Evolutionary conservation across 805 yeast genomes (phyloP), one percentile per base, ranked within the genome.

Genomic region (Candida ficus): DNA sequence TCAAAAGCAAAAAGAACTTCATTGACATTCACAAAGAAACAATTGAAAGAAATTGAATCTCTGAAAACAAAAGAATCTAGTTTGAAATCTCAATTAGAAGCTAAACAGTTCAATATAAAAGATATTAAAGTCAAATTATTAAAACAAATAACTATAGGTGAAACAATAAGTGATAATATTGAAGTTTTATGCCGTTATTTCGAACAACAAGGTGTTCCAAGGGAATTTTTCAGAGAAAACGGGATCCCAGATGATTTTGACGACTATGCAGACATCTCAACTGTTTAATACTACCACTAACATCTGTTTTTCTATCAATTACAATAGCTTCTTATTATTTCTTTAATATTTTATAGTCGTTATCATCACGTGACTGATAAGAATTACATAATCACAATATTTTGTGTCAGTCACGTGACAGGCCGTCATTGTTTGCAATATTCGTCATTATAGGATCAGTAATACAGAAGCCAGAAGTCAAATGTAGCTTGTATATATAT

Each of bases 231-330:
- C 17, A 51, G 56, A 14, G 76, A 72, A 47, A 54, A 73, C 31
- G 63, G 57, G 4, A 61, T 74, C 5, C 78, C 80, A 0, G 64
- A 61, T 5, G 75, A 69, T 41, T 66, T 68, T 37, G 49, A 45
- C 4, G 61, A 62, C 1, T 50, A 57, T 28, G 50, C 52, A 2
- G 34, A 45, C 27, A 9, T 50, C n/a, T n/a, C n/a, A n/a, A n/a
- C n/a, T n/a, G n/a, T n/a, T n/a, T n/a, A n/a, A n/a, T n/a, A n/a
- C n/a, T n/a, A n/a, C n/a, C n/a, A n/a, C n/a, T n/a, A n/a, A n/a
- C n/a, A n/a, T n/a, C n/a, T n/a, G n/a, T n/a, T n/a, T n/a, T n/a
- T n/a, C n/a, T n/a, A n/a, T n/a, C n/a, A n/a, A n/a, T n/a, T n/a
- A n/a, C n/a, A n/a, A n/a, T n/a, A n/a, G n/a, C n/a, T n/a, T n/a